Evolutionary conservation across 371 early-diverging fungal species (phyloP).

Genomic region (Haplosporangium sp.): DNA sequence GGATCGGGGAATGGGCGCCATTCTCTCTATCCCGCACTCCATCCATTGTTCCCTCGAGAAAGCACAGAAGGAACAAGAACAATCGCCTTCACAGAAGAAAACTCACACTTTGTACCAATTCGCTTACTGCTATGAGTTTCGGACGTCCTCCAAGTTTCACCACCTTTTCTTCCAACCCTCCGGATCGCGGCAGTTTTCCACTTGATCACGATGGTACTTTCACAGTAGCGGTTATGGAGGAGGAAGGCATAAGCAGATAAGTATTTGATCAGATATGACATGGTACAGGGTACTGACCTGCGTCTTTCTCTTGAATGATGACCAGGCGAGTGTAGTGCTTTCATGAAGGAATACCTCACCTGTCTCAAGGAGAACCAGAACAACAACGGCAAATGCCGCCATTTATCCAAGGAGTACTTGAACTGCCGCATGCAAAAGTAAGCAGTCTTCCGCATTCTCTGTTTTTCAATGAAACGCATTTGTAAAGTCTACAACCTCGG

Average conservation of each 20-base stretch:
- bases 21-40: background rate
- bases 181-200: constrained; percentile 84
- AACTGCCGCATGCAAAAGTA: constrained; percentile 89
- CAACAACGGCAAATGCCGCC: constrained; percentile 74
- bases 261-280: no score
- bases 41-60: background rate
- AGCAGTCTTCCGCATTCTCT: background rate
- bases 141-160: constrained; percentile 72
- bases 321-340: constrained; percentile 76
- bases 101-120: background rate
- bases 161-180: constrained; percentile 72
- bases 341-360: constrained; percentile 77
- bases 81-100: constrained; percentile 60
- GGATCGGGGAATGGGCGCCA: background rate
- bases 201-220: constrained; percentile 77
- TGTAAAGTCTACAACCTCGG: background rate
- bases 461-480: background rate
- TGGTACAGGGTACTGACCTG: no score
- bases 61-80: background rate
- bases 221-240: no score
- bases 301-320: background rate
- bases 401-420: constrained; percentile 76
- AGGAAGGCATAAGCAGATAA: no score
- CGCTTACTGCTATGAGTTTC: constrained; percentile 62
- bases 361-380: constrained; percentile 79